phyloP scores from a whole-genome alignment of 148 eudicot species.

The Limonium bicolor region DNA sequence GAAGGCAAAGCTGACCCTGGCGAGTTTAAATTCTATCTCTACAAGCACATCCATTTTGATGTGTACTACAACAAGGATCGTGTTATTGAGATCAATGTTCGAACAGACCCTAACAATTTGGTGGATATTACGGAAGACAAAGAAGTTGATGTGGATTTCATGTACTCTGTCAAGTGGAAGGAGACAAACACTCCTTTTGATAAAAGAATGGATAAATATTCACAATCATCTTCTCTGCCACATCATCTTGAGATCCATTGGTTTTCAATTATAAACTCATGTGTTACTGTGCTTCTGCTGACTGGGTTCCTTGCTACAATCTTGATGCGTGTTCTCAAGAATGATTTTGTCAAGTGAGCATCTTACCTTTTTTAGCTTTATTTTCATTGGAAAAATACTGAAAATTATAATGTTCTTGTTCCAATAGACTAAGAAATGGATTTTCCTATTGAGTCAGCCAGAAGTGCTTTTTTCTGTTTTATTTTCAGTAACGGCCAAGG shows the following conservation, averaged over 20 bases:
- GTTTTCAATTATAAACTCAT: conserved; percentile 11
- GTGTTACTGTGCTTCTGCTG: conserved; percentile 11
- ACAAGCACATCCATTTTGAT: conserved; percentile 12
- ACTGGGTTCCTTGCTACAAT: conserved; percentile 12
- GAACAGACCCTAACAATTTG: conserved; percentile 6
- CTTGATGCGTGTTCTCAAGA: conserved; percentile 12
- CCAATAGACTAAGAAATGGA: too few species aligned
- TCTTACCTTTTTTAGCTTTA: neutral
- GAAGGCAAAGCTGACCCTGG: conserved; percentile 8
- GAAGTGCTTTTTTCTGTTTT: too few species aligned
- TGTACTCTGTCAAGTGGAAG: conserved; percentile 11
- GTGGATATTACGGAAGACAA: conserved; percentile 10
- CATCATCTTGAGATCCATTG: conserved; percentile 12
- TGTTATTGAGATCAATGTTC: conserved; percentile 12
- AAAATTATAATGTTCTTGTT: too few species aligned
- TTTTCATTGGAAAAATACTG: too few species aligned
- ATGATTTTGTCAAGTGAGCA: conserved; percentile 14
- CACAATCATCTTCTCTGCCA: conserved; percentile 10
- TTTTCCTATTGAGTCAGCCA: too few species aligned
- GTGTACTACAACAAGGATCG: conserved; percentile 11
- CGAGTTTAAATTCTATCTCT: conserved; percentile 7
- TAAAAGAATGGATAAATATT: conserved; percentile 11
- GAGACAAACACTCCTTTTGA: conserved; percentile 11
- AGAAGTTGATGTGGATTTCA: conserved; percentile 12
- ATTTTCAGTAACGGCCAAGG: neutral